A percentile compares a stretch with the other conserved stretches of the same genome.
phyloP scores from a whole-genome alignment of 2,329 filamentous ascomycete species.

The Calonectria leucothoes region DNA sequence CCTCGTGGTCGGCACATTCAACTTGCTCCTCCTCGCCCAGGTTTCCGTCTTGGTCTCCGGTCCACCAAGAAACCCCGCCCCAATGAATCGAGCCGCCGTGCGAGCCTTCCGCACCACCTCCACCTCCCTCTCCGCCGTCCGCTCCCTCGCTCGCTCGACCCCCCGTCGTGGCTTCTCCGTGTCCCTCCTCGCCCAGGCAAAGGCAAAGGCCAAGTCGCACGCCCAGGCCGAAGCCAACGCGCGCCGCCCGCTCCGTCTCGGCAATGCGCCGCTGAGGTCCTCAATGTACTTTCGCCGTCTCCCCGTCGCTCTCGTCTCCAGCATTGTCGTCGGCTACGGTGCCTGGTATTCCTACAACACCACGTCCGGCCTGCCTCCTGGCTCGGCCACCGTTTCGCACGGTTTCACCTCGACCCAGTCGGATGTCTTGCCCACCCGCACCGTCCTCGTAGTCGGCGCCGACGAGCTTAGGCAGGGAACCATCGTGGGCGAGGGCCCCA shows the following conservation, averaged over 20 bases:
- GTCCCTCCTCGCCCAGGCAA: slow-evolving; percentile 70
- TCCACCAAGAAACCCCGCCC: slow-evolving; percentile 39
- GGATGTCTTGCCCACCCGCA: slow-evolving; percentile 65
- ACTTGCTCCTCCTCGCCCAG: background rate
- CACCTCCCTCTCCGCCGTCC: slow-evolving; percentile 72
- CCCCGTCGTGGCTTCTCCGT: slow-evolving; percentile 54
- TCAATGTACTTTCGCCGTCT: slow-evolving; percentile 82
- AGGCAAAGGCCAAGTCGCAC: slow-evolving; percentile 61
- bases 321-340: slow-evolving; percentile 76
- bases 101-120: slow-evolving; percentile 77
- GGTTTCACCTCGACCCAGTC: slow-evolving; percentile 56
- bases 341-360: slow-evolving; percentile 79
- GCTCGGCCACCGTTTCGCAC: slow-evolving; percentile 49
- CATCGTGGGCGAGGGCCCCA: slow-evolving; percentile 84
- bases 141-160: slow-evolving; percentile 62
- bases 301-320: slow-evolving; percentile 74
- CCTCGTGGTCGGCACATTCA: slow-evolving; percentile 18
- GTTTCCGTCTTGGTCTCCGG: slow-evolving; percentile 26
- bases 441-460: slow-evolving; percentile 87
- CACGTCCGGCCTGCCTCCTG: slow-evolving; percentile 47
- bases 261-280: slow-evolving; percentile 65
- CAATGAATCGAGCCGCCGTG: slow-evolving; percentile 80
- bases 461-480: slow-evolving; percentile 91
- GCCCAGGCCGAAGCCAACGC: slow-evolving; percentile 50
- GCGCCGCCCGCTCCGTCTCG: slow-evolving; percentile 33